phyloP scores from a whole-genome alignment of 345 rosid genomes.

The Sonneratia caseolaris region DNA sequence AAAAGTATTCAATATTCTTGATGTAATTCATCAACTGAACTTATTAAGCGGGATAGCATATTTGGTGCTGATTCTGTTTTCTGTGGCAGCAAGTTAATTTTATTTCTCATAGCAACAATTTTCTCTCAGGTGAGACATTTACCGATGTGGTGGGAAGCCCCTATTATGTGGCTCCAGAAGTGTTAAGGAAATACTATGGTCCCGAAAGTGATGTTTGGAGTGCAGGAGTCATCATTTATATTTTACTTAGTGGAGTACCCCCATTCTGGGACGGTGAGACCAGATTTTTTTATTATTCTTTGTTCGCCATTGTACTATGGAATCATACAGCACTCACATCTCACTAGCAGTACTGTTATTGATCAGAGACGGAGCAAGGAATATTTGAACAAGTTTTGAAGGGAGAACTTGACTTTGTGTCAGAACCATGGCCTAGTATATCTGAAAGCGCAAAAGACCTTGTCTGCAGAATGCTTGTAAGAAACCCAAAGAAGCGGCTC shows the following conservation, averaged over 20 bases:
- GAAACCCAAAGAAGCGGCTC: constrained; percentile 72
- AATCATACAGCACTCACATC: background rate
- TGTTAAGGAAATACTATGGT: constrained; percentile 72
- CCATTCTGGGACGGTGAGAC: constrained; percentile 96
- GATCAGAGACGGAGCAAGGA: constrained; percentile 90
- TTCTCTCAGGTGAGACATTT: constrained; percentile 63
- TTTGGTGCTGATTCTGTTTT: background rate
- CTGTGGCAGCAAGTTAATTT: background rate
- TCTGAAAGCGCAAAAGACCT: constrained; percentile 85
- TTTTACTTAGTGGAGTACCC: constrained; percentile 83
- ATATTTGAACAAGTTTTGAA: constrained; percentile 90
- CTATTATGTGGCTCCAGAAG: constrained; percentile 97
- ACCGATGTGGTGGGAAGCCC: constrained; percentile 94
- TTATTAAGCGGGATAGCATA: too few relatives aligned
- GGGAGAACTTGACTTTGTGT: constrained; percentile 78
- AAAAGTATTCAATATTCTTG: background rate
- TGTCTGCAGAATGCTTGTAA: constrained; percentile 71
- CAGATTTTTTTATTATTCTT: constrained; percentile 3
- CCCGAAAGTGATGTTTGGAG: constrained; percentile 97
- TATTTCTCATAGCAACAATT: background rate
- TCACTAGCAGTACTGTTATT: background rate
- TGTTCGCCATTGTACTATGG: constrained; percentile 8
- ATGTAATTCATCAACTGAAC: too few relatives aligned
- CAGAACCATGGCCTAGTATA: constrained; percentile 97
- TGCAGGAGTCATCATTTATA: constrained; percentile 90